phyloP scores from a whole-genome alignment of 345 rosid genomes.

The Cardamine resedifolia region DNA sequence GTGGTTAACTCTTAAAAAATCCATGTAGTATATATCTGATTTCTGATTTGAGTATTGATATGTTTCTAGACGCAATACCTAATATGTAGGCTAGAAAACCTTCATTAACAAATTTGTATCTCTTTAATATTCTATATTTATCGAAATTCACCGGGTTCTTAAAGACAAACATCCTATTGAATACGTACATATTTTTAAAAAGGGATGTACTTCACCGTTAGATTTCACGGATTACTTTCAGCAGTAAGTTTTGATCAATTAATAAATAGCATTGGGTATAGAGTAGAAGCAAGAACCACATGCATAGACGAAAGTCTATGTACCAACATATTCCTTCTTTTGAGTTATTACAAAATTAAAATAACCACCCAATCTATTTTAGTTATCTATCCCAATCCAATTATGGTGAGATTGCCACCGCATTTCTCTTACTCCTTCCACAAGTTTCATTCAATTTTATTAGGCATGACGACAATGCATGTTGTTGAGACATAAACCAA shows the following conservation, averaged over 20 bases:
- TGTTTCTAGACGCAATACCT: neutral
- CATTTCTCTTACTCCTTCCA: neutral
- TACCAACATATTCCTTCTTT: slow-evolving; percentile 2
- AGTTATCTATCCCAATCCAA: slow-evolving; percentile 14
- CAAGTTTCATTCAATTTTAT: neutral
- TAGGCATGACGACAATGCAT: neutral
- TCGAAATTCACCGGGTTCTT: neutral
- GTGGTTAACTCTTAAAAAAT: neutral
- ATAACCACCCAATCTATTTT: neutral
- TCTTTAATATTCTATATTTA: neutral
- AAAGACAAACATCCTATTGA: neutral
- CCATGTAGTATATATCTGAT: neutral
- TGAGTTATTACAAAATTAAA: slow-evolving; percentile 8
- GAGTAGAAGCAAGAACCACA: slow-evolving; percentile 16
- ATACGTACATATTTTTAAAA: no score
- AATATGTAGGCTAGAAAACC: neutral
- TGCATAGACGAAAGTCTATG: neutral
- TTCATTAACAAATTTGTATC: no score
- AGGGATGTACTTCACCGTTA: neutral
- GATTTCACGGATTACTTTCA: neutral
- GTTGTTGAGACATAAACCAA: no score
- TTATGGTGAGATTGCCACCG: slow-evolving; percentile 3
- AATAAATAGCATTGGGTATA: neutral
- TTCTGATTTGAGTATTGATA: neutral
- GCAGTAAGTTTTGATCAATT: neutral